Base-by-base conservation (phyloP, 768 basidiomycete species). In the Daedalea quercina region DNA sequence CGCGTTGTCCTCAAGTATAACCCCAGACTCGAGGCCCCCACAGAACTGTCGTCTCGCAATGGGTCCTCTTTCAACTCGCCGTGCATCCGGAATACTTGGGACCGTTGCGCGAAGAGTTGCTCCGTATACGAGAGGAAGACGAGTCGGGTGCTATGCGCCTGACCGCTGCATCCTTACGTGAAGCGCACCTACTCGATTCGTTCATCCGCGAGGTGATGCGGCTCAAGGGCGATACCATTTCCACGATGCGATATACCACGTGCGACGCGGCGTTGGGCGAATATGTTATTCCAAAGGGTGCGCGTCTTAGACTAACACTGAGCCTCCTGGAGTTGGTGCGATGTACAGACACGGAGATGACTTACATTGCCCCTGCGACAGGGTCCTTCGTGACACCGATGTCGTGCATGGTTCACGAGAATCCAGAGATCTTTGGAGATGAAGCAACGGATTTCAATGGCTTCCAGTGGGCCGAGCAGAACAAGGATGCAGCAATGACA, bases 131-230 rank as follows among this genome's bases (percentile, higher is more conserved):
- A 0, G 63, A 62, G 20, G 58, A 64, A 12, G 62, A 60, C 28
- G 54, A 57, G 8, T 45, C 57, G 31, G 67, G 65, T 13, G 31
- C 50, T 15, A 37, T 58, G 15, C 58, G 58, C 33, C 57, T 67
- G 33, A 63, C 63, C 3, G 61, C 66, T 1, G 63, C 62, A 4
- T 64, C 64, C 3, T 44, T 69, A 20, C 64, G 63, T n/a, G 63
- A 63, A 13, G 63, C 65, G 1, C 57, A 55, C 13, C 50, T 60
- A 33, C 51, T 69, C 17, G 70, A 71, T 51, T 68, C 68, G 1
- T 71, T 71, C 57, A 65, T 70, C 25, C 65, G 70, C 3, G 69
- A 71, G 47, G 70, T 71, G 12, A 61, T 71, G 65, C 66, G 68
- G 15, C 65, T 66, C 12, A 71, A 71, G 54, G 70, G 70, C 17